Conservation (phyloP, 2,329 filamentous ascomycete species). For the Aureobasidium sp. region DNA sequence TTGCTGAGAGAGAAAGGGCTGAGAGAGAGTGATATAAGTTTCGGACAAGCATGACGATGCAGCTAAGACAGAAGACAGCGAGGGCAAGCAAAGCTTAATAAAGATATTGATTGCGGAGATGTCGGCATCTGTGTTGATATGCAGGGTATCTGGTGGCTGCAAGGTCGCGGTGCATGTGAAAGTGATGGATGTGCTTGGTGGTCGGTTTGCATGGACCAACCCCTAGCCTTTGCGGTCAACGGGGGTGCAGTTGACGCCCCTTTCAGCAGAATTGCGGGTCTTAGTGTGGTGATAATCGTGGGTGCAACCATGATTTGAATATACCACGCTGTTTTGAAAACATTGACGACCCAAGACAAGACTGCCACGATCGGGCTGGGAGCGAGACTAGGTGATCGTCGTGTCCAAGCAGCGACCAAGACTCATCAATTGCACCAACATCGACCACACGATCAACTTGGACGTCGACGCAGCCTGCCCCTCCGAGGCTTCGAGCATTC, state of each 20-base stretch:
- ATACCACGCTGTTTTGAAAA: not conserved
- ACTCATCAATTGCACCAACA: no score
- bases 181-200: not conserved
- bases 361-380: not conserved
- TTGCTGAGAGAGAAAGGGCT: not conserved
- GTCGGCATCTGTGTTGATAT: not conserved
- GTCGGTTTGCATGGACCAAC: not conserved
- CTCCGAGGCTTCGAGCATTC: not conserved
- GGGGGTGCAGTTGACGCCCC: conserved; percentile 9
- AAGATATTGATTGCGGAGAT: not conserved
- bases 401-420: not conserved
- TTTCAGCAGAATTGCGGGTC: conserved; percentile 2
- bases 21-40: not conserved
- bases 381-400: not conserved
- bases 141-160: not conserved
- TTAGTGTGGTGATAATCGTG: not conserved
- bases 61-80: not conserved
- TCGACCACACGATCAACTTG: not conserved
- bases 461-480: not conserved
- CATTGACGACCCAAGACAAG: not conserved
- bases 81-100: not conserved
- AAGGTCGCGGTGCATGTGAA: not conserved
- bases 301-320: not conserved
- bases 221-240: not conserved
- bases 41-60: not conserved